Conservation (phyloP, 2,329 filamentous ascomycete genomes). For the Aureobasidium sp. region DNA sequence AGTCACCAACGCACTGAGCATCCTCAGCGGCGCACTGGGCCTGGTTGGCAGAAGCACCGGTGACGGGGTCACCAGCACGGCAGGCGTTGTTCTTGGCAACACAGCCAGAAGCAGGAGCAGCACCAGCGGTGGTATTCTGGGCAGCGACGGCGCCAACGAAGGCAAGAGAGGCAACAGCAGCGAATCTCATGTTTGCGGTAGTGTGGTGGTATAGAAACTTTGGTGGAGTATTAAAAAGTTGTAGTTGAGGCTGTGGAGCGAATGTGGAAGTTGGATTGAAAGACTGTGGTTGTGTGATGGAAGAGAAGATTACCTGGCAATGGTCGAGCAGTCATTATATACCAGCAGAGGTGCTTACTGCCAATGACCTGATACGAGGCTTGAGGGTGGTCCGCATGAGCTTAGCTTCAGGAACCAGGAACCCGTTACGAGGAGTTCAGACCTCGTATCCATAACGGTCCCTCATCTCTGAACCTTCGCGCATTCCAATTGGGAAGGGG, state of each 20-base stretch:
- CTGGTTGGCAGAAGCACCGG: conserved; percentile 3
- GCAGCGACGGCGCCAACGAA: conserved; percentile 3
- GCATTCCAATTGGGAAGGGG: background rate
- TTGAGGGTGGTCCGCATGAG: background rate
- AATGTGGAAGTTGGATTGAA: conserved; percentile 1
- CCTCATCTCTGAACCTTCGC: background rate
- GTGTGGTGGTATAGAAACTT: background rate
- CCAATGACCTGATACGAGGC: background rate
- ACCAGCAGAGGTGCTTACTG: background rate
- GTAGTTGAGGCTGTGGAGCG: background rate
- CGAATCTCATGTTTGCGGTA: conserved; percentile 6
- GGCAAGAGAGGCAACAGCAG: background rate
- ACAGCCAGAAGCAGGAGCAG: conserved; percentile 6
- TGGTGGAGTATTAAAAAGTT: background rate
- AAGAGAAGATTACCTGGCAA: background rate
- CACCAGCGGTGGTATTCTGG: conserved; percentile 3
- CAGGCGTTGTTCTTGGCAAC: background rate
- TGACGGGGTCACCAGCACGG: background rate
- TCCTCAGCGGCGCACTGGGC: background rate
- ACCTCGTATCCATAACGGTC: conserved; percentile 6
- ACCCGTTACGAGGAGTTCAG: background rate
- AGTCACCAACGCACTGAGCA: conserved; percentile 2
- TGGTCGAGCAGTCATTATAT: background rate
- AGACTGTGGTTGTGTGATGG: background rate
- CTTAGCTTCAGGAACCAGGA: conserved; percentile 4